These are phyloP conservation scores for Saturnispora sanitii DNA, from an alignment of 805 yeast species.

Conservation along the genomic window DNA sequence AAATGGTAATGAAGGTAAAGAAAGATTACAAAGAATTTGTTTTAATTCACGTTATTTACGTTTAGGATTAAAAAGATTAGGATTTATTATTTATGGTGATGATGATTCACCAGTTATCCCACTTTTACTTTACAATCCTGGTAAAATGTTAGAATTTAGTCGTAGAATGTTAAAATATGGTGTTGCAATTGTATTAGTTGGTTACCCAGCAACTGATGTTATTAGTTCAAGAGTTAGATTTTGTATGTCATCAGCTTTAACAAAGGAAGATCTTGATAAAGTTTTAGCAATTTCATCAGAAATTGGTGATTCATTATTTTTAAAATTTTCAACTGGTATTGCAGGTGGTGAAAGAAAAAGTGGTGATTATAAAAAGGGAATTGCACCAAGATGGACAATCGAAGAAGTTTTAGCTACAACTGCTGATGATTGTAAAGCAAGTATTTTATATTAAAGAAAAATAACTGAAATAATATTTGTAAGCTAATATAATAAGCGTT, in stretches of 20 bases:
- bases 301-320: constrained; percentile 64
- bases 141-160: constrained; percentile 89
- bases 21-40: constrained; percentile 86
- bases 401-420: constrained; percentile 69
- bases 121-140: constrained; percentile 74
- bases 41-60: constrained; percentile 92
- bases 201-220: constrained; percentile 96
- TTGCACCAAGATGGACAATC: constrained; percentile 64
- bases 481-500: no score
- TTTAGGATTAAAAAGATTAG: constrained; percentile 81
- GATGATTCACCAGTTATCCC: constrained; percentile 98
- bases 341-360: constrained; percentile 50
- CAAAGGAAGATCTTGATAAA: constrained; percentile 87
- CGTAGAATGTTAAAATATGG: constrained; percentile 69
- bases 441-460: no score
- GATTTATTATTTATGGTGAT: constrained; percentile 88
- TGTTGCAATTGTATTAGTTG: constrained; percentile 92
- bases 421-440: constrained; percentile 53
- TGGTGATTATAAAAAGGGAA: constrained; percentile 45
- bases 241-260: constrained; percentile 85
- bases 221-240: constrained; percentile 84
- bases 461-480: no score
- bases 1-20: constrained; percentile 87
- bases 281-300: constrained; percentile 61
- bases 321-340: constrained; percentile 70